Conservation (phyloP, 352 stramenopile species). For the Globisporangium canariense region DNA sequence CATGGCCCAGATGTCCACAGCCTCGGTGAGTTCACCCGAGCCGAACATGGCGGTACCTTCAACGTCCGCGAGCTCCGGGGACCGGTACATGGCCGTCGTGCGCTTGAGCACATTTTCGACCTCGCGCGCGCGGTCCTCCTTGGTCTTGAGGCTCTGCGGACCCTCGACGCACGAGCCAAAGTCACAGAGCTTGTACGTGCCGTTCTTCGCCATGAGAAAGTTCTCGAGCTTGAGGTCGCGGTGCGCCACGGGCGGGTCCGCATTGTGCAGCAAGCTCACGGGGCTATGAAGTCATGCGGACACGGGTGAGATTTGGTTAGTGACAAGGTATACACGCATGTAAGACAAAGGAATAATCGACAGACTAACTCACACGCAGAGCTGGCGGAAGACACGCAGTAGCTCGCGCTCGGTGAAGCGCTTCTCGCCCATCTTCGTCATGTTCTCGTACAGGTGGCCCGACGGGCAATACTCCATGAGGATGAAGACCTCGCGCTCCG, state of each 20-base stretch:
- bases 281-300: slow-evolving; percentile 27
- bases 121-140: slow-evolving; percentile 80
- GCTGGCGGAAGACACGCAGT: slow-evolving; percentile 55
- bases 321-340: background rate
- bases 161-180: slow-evolving; percentile 92
- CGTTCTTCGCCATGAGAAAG: slow-evolving; percentile 88
- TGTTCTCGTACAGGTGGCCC: slow-evolving; percentile 92
- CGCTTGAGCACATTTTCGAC: slow-evolving; percentile 95
- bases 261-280: slow-evolving; percentile 55
- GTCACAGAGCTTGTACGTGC: slow-evolving; percentile 95
- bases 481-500: slow-evolving; percentile 90
- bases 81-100: slow-evolving; percentile 97
- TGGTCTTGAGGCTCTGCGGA: slow-evolving; percentile 71
- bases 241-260: slow-evolving; percentile 92
- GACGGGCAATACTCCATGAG: slow-evolving; percentile 96
- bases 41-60: slow-evolving; percentile 90
- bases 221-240: slow-evolving; percentile 98
- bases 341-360: background rate
- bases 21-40: slow-evolving; percentile 86
- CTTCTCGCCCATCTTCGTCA: slow-evolving; percentile 82
- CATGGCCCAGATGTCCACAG: slow-evolving; percentile 93
- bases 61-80: slow-evolving; percentile 96
- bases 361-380: slow-evolving; percentile 57
- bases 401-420: slow-evolving; percentile 69
- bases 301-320: background rate